Evolutionary conservation across 768 basidiomycete genomes (phyloP), one percentile per base, ranked within the genome.

Genomic region (Cubamyces lactineus): DNA sequence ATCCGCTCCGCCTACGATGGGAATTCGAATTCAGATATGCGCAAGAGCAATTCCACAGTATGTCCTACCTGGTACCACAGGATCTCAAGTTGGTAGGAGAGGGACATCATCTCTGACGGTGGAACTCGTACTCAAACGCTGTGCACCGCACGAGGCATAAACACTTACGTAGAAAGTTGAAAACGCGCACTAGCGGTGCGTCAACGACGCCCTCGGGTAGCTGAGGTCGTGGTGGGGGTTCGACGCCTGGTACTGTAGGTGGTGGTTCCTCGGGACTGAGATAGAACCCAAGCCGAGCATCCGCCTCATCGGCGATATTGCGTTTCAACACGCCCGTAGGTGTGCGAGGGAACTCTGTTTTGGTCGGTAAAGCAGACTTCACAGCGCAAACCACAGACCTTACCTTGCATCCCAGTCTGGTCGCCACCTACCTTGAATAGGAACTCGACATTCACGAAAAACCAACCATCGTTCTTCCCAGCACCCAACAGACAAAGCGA

Each of bases 81-180:
- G 64, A 94, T 90, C 74, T 95, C 96, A 16, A 98, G 81, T 69
- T 96, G 95, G 74, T 97, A 97, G 2, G 92, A 89, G 61, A 97
- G 74, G 1, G 93, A 92, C 85, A 95, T 91, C 80, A 92, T 89
- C 72, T 95, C 94, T 96, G 28, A 5, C 23, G n/a, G 64, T 16
- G 26, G 26, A 50, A 4, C 2, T 62, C 17, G 67, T 59, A 21
- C 24, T 53, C 66, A 28, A 67, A 54, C 46, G 58, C 43, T 51
- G 57, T 54, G 15, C 19, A 45, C 2, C 13, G 39, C 46, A n/a
- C 15, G 53, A 23, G 16, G 50, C 4, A 68, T 4, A 23, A n/a
- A 5, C 5, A 73, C 93, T 70, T 73, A 96, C 95, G 94, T 39
- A 98, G 79, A 66, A 96, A 92, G 67, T 96, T 96, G 75, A 84